Percentiles rank a stretch among this genome's conserved stretches.
phyloP scores from a whole-genome alignment of 305 asterid genomes.

The Solanum hybrid region DNA sequence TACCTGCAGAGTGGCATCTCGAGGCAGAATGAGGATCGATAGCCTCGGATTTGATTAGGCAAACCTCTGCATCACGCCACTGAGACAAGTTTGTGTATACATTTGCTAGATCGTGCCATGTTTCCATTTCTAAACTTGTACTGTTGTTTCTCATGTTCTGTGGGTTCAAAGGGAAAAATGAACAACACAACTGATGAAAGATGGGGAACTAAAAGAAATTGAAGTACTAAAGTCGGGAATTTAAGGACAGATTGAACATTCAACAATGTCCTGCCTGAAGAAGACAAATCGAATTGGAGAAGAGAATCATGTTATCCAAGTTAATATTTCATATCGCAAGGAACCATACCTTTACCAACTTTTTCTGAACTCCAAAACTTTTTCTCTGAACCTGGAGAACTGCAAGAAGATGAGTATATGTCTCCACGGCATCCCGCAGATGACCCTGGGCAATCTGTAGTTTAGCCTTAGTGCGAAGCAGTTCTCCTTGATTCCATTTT shows the following conservation, averaged over 20 bases:
- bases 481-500: constrained; percentile 81
- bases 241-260: not conserved
- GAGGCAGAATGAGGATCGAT: constrained; percentile 86
- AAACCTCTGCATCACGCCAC: constrained; percentile 91
- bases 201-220: not conserved
- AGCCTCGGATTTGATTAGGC: constrained; percentile 75
- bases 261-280: not conserved
- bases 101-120: constrained; percentile 88
- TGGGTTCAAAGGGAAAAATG: constrained; percentile 16
- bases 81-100: constrained; percentile 59
- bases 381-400: constrained; percentile 76
- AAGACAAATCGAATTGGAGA: not conserved
- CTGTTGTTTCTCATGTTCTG: constrained; percentile 45
- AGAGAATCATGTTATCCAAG: not conserved
- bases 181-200: not conserved
- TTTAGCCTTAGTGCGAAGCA: constrained; percentile 65
- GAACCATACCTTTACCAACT: constrained; percentile 41
- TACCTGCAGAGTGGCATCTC: constrained; percentile 73
- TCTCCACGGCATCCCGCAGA: constrained; percentile 50
- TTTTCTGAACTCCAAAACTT: constrained; percentile 37
- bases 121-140: constrained; percentile 65
- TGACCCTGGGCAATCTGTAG: constrained; percentile 67
- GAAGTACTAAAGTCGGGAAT: not conserved
- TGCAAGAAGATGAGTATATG: constrained; percentile 77
- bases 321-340: not conserved